phyloP scores from a whole-genome alignment of 768 basidiomycete genomes.

The Macrolepiota dolichaula region DNA sequence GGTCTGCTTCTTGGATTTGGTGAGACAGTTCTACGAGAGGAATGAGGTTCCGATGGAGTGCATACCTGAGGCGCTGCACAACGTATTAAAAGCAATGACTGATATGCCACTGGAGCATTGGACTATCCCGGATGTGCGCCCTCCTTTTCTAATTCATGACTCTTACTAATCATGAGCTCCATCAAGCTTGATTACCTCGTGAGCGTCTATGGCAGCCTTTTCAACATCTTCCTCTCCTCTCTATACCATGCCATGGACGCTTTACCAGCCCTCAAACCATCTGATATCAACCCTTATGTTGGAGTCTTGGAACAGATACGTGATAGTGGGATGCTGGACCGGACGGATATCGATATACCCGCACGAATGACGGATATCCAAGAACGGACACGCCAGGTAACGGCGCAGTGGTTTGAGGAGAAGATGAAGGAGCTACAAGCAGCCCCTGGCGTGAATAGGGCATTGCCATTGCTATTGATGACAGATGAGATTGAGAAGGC shows the following conservation, averaged over 20 bases:
- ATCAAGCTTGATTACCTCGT: slow-evolving; percentile 65
- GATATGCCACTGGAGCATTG: slow-evolving; percentile 75
- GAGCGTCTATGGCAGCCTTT: slow-evolving; percentile 66
- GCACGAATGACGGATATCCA: slow-evolving; percentile 68
- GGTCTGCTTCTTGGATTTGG: slow-evolving; percentile 79
- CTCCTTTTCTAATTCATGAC: not conserved
- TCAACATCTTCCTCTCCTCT: slow-evolving; percentile 82
- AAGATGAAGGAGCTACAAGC: slow-evolving; percentile 63
- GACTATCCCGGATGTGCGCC: slow-evolving; percentile 78
- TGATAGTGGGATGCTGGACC: slow-evolving; percentile 66
- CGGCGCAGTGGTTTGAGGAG: slow-evolving; percentile 57
- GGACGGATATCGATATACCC: slow-evolving; percentile 69
- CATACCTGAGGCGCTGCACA: slow-evolving; percentile 83
- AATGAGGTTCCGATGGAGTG: slow-evolving; percentile 94
- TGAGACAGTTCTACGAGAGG: slow-evolving; percentile 83
- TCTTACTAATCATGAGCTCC: slow-evolving; percentile 5
- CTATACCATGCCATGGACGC: slow-evolving; percentile 83
- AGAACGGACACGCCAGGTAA: slow-evolving; percentile 57
- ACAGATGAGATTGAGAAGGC: slow-evolving; percentile 88
- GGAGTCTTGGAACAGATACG: slow-evolving; percentile 68
- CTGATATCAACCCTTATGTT: slow-evolving; percentile 65
- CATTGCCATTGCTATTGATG: slow-evolving; percentile 77
- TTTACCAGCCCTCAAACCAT: slow-evolving; percentile 68
- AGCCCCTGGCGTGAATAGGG: slow-evolving; percentile 75
- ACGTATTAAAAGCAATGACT: slow-evolving; percentile 63